A percentile compares a stretch with the other conserved stretches of the same genome.
Conservation (phyloP, 306 rosid genomes). For the Castanea mollissima region DNA sequence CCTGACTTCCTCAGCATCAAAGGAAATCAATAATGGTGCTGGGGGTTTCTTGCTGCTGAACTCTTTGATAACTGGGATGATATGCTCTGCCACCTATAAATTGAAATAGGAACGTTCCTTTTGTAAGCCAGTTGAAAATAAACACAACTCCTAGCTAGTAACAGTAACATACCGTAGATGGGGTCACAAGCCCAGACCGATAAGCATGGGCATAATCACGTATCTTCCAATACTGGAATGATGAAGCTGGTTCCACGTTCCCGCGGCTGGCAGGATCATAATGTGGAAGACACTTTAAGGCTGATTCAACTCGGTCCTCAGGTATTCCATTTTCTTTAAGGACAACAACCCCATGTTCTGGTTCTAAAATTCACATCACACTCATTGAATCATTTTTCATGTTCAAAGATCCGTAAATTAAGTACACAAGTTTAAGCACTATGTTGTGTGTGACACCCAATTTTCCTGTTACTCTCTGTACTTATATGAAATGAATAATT, state of each 20-base stretch:
- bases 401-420: not conserved
- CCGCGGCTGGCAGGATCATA: constrained; percentile 57
- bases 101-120: constrained; percentile 11
- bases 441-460: too few relatives aligned
- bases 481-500: not conserved
- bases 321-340: constrained; percentile 77
- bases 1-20: constrained; percentile 71
- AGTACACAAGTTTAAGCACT: constrained; percentile 10
- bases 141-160: constrained; percentile 6
- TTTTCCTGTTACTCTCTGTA: not conserved
- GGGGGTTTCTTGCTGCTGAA: constrained; percentile 49
- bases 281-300: constrained; percentile 73
- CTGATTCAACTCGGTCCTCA: constrained; percentile 63
- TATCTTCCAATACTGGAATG: constrained; percentile 88
- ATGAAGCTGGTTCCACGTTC: constrained; percentile 31
- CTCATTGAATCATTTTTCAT: not conserved
- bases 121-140: constrained; percentile 18
- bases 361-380: constrained; percentile 50
- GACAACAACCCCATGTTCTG: constrained; percentile 52
- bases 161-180: constrained; percentile 57
- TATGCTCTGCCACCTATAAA: constrained; percentile 67
- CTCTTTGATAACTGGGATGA: constrained; percentile 65
- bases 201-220: constrained; percentile 93
- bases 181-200: constrained; percentile 66
- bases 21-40: constrained; percentile 70